Conservation (phyloP, 2,329 filamentous ascomycete species). For the Pseudocercospora eumusae region DNA sequence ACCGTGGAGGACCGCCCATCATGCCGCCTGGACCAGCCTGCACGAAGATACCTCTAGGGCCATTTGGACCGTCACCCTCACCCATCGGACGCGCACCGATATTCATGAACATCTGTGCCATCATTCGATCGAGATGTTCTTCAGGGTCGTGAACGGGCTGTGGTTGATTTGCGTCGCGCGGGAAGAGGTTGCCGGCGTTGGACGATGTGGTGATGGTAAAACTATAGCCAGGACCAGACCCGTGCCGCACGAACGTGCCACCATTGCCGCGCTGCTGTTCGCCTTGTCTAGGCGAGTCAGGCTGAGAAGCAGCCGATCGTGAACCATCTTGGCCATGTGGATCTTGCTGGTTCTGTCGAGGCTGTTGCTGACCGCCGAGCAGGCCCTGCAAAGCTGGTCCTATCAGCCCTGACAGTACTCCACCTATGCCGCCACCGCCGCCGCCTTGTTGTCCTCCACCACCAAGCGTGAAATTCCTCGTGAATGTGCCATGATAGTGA, state of each 20-base stretch:
- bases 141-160: slow-evolving; percentile 46
- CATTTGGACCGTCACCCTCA: slow-evolving; percentile 10
- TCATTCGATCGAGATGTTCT: slow-evolving; percentile 35
- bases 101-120: slow-evolving; percentile 39
- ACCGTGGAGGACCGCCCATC: slow-evolving; percentile 12
- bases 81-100: slow-evolving; percentile 31
- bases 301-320: slow-evolving; percentile 16
- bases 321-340: slow-evolving; percentile 22
- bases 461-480: slow-evolving; percentile 42
- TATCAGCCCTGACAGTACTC: slow-evolving; percentile 43
- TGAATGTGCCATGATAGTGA: slow-evolving; percentile 42
- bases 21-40: slow-evolving; percentile 12
- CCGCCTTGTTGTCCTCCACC: slow-evolving; percentile 20
- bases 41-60: slow-evolving; percentile 18
- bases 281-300: slow-evolving; percentile 19
- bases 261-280: slow-evolving; percentile 18
- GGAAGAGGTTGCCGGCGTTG: slow-evolving; percentile 43
- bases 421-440: slow-evolving; percentile 37
- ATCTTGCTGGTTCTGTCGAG: slow-evolving; percentile 21
- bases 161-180: slow-evolving; percentile 55
- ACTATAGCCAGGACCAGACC: slow-evolving; percentile 34
- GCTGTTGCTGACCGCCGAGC: slow-evolving; percentile 24
- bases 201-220: slow-evolving; percentile 38
- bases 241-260: slow-evolving; percentile 23
- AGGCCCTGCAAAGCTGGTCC: slow-evolving; percentile 29